Evolutionary conservation across 2,329 filamentous ascomycete genomes (phyloP).

Genomic region (Aspergillus viridinutans): DNA sequence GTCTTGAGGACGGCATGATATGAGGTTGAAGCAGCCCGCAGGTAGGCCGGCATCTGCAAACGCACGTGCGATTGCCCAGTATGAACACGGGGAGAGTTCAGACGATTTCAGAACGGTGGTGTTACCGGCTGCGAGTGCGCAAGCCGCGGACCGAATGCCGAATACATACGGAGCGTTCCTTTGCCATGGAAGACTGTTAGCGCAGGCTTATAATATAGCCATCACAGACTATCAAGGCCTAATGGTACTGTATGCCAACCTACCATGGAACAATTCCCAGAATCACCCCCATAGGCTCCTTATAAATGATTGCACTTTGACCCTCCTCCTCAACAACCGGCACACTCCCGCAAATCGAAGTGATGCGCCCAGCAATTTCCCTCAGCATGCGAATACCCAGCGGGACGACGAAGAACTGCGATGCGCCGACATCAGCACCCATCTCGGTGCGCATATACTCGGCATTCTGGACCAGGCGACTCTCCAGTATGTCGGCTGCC

Average conservation of each 20-base stretch:
- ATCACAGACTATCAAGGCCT: not conserved
- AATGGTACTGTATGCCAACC: slow-evolving; percentile 2
- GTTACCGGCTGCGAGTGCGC: slow-evolving; percentile 66
- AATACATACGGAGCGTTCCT: slow-evolving; percentile 54
- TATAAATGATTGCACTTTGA: slow-evolving; percentile 60
- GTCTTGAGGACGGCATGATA: slow-evolving; percentile 58
- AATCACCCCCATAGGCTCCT: slow-evolving; percentile 73
- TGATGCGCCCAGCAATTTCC: slow-evolving; percentile 48
- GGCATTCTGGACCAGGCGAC: slow-evolving; percentile 48
- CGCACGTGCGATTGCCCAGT: slow-evolving; percentile 57
- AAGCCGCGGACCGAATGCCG: slow-evolving; percentile 49
- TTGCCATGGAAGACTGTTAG: not conserved
- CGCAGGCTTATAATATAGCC: not conserved
- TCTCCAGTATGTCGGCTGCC: slow-evolving; percentile 56
- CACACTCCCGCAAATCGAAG: slow-evolving; percentile 45
- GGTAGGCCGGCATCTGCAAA: slow-evolving; percentile 71
- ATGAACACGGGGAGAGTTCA: slow-evolving; percentile 60
- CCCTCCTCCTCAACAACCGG: slow-evolving; percentile 48
- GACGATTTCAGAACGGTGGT: slow-evolving; percentile 68
- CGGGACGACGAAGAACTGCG: slow-evolving; percentile 28
- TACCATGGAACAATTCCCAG: slow-evolving; percentile 77
- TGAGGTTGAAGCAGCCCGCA: slow-evolving; percentile 66
- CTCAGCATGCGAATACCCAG: slow-evolving; percentile 39
- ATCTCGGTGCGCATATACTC: slow-evolving; percentile 57
- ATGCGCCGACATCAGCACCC: slow-evolving; percentile 40